Evolutionary conservation across 345 rosid genomes (phyloP), one percentile per base, ranked within the genome.

Genomic region (Linum lewisii): DNA sequence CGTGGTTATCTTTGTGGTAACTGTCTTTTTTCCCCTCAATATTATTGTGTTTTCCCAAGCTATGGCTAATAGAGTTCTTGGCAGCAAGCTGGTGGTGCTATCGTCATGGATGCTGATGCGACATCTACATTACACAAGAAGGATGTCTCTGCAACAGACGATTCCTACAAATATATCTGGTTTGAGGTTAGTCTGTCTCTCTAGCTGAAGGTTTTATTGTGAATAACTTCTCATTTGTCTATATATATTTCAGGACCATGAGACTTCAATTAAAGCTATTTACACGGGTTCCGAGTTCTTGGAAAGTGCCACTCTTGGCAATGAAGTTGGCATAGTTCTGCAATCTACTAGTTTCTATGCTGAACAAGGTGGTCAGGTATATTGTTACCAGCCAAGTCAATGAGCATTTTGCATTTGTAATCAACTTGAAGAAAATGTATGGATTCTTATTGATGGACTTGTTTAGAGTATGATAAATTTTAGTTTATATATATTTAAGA

Each of bases 281-380:
- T 90, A 90, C 72, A 78, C 77, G 36, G 95, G 99, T 76, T 81
- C 83, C 19, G 82, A 76, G 67, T 85, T 81, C 69, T 60, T 83
- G 73, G 80, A 79, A 69, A 78, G 72, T 80, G 74, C 75, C 42
- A 68, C 58, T 56, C 49, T 59, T 74, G 81, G 72, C 6, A 56
- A 62, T 68, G 95, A 87, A 32, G 82, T 85, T 70, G 96, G 96
- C 61, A 63, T 93, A 25, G 82, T 93, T 58, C 67, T 90, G 75
- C 85, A 78, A 26, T 85, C 95, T 25, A 84, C 96, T 18, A 81
- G 85, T 67, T 93, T 93, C 81, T 93, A 93, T 71, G 96, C 99
- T 24, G 97, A 93, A 80, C 99, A 89, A 84, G 99, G 99, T 75
- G 99, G 99, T 69, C 99, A 93, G 99, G 97, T 93, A 82, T 55